Evolutionary conservation across 2,329 filamentous ascomycete species (phyloP), one percentile per base, ranked within the genome.

Genomic region (Aspergillus pseudoglaucus): DNA sequence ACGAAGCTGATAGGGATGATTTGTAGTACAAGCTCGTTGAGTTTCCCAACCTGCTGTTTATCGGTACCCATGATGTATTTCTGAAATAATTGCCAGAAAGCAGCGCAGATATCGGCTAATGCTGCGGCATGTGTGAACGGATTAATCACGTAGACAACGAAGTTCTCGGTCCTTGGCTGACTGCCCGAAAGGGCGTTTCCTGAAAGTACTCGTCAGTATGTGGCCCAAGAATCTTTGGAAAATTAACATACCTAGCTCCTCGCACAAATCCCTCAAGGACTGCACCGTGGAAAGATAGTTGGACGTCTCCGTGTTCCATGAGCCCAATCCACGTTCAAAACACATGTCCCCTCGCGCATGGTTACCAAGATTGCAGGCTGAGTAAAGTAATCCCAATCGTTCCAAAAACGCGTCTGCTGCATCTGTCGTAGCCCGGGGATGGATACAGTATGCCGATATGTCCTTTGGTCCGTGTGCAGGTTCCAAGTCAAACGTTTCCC

Each of bases 141-240:
- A 54, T 81, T 77, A 44, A 83, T 60, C 47, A 83, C 76, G 58
- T 82, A 83, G 42, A 84, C 68, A 30, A 84, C 75, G 40, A 78
- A 69, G 51, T 69, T 77, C 12, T 70, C 63, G 8, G 59, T 61
- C 27, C 53, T 61, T 10, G 62, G 56, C 14, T 67, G 52, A 23
- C 60, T 53, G 33, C 64, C 63, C 2, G 66, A 58, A 20, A 74
- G 57, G 43, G 65, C 60, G 12, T 51, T 57, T 17, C 67, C 71
- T 70, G 25, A 6, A 18, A 20, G n/a, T 20, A 25, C 32, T 39
- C 15, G 47, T 62, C 50, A 60, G 54, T 45, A n/a, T 25, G 32
- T 47, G 15, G 15, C 20, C 17, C 10, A 7, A 20, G 8, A 4
- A 39, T 18, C 5, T 6, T 12, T 18, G 7, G 18, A 39, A 8